Base-by-base conservation (phyloP, 768 basidiomycete genomes). In the Imleria badia region DNA sequence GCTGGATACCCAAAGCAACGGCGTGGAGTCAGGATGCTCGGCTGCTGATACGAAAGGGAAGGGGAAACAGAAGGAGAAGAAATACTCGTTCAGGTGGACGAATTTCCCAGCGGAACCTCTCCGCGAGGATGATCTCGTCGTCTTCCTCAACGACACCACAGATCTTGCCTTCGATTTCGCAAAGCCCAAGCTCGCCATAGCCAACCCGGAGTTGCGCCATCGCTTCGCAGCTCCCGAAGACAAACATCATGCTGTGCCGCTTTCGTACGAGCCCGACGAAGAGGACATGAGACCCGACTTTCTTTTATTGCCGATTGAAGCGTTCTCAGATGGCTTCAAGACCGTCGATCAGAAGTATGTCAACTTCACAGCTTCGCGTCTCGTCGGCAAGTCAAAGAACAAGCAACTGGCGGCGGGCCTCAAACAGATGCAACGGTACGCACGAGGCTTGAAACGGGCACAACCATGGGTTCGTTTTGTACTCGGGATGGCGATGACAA, bases 391-490 rank as follows among this genome's bases (percentile, higher is more conserved):
- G 41, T 42, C 42, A 13, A 55, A 55, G 42, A 58, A 42, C 39
- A 39, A 19, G 19, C 26, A 57, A 11, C 30, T 53, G 7, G 30
- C 34, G 1, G 8, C 15, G 0, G 55, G 57, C 0, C 6, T 61
- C 20, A 22, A 35, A 1, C 57, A 61, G n/a, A 19, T 56, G n/a
- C 22, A 53, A 3, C 38, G 54, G 5, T 63, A 56, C 17, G 46
- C 30, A 5, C 33, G 53, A 23, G 55, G 59, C 10, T 22, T 56
- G 41, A 54, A 31, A 38, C 19, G 44, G 6, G 52, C 55, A 1
- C 54, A 58, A 4, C 57, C 54, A 0, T 61, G 62, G 62, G 12
- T 59, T 2, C 45, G 30, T 11, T 63, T 31, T n/a, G 55, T 44
- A 1, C 38, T 60, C 29, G 52, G 36, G 15, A 30, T 62, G 49